Evolutionary conservation across 2,329 filamentous ascomycete genomes (phyloP).

Genomic region (Aspergillus puulaauensis): DNA sequence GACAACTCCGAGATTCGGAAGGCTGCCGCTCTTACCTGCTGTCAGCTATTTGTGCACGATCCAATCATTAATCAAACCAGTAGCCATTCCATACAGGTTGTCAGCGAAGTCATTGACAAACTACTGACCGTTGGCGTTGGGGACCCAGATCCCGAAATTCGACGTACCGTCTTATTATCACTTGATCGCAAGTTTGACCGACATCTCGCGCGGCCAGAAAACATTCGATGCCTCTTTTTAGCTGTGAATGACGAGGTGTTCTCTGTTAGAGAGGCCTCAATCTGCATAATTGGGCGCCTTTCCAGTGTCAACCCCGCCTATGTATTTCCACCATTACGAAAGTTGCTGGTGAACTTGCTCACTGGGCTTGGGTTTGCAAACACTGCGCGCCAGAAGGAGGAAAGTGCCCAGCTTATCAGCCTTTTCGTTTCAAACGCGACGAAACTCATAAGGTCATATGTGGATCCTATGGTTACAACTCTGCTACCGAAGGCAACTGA

Average conservation of each 20-base stretch:
- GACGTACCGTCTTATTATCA: constrained; percentile 81
- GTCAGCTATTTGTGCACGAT: constrained; percentile 93
- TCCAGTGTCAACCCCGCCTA: constrained; percentile 93
- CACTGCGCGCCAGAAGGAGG: constrained; percentile 90
- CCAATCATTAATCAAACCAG: constrained; percentile 98
- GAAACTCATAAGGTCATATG: constrained; percentile 90
- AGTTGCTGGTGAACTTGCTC: constrained; percentile 91
- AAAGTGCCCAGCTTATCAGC: constrained; percentile 89
- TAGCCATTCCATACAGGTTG: constrained; percentile 93
- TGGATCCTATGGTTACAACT: constrained; percentile 92
- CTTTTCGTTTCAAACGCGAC: constrained; percentile 91
- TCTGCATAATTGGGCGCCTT: constrained; percentile 91
- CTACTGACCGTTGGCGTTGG: constrained; percentile 92
- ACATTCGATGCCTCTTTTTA: constrained; percentile 92
- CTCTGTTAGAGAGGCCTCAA: constrained; percentile 86
- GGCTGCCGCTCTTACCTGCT: constrained; percentile 93
- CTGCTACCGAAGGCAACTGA: constrained; percentile 92
- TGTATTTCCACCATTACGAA: constrained; percentile 91
- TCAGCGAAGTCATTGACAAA: constrained; percentile 96
- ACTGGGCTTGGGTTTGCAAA: constrained; percentile 97
- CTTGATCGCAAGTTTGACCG: constrained; percentile 92
- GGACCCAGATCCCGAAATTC: constrained; percentile 84
- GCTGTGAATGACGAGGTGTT: constrained; percentile 95
- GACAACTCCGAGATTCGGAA: constrained; percentile 92
- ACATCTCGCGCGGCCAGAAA: constrained; percentile 95